Evolutionary conservation across 1,284 basidiomycete species (phyloP).

Genomic region (Ustilago curta): DNA sequence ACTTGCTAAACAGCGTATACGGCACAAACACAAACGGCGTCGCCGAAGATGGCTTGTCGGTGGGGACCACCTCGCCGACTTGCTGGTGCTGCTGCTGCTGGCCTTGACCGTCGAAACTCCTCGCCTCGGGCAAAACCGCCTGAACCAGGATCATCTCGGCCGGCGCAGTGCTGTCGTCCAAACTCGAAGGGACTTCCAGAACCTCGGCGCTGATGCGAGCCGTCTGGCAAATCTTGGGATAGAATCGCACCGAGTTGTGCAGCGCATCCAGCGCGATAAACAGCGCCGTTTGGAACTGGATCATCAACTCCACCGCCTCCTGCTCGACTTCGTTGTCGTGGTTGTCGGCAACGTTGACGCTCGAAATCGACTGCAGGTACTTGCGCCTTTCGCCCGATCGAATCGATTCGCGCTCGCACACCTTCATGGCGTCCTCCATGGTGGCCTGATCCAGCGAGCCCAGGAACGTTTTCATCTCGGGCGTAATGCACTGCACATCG

Average conservation of each 20-base stretch:
- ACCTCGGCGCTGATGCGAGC: slow-evolving; percentile 72
- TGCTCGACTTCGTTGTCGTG: slow-evolving; percentile 50
- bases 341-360: slow-evolving; percentile 47
- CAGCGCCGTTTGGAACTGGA: slow-evolving; percentile 72
- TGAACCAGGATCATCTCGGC: slow-evolving; percentile 71
- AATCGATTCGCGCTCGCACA: slow-evolving; percentile 70
- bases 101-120: slow-evolving; percentile 65
- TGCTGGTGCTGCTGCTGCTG: slow-evolving; percentile 1
- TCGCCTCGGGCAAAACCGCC: slow-evolving; percentile 71
- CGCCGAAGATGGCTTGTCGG: slow-evolving; percentile 70
- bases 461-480: slow-evolving; percentile 71
- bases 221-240: slow-evolving; percentile 70
- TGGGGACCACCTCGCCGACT: slow-evolving; percentile 56
- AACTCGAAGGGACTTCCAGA: slow-evolving; percentile 71
- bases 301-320: slow-evolving; percentile 70
- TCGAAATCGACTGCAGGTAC: slow-evolving; percentile 51
- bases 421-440: slow-evolving; percentile 71
- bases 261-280: slow-evolving; percentile 72
- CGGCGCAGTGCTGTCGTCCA: slow-evolving; percentile 64
- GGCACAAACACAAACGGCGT: slow-evolving; percentile 73
- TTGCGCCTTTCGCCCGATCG: slow-evolving; percentile 64
- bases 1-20: slow-evolving; percentile 72
- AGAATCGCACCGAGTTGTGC: slow-evolving; percentile 71
- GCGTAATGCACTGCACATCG: slow-evolving; percentile 70
- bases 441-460: slow-evolving; percentile 70